Base-by-base conservation (phyloP, 345 rosid genomes). In the Trapa incisa region DNA sequence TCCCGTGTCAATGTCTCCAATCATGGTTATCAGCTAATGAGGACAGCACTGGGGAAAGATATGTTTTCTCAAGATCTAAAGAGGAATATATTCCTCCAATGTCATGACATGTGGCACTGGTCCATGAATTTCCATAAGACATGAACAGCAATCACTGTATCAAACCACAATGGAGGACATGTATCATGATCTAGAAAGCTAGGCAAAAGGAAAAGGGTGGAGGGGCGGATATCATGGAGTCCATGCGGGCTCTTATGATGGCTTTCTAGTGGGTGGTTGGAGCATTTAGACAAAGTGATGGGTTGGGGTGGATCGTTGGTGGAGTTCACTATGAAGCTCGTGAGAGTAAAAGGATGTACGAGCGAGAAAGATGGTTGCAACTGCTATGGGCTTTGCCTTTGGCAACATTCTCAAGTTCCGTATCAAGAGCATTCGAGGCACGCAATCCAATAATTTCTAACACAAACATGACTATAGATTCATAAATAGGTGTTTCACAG, bases 251-350 rank as follows among this genome's bases (percentile, higher is more conserved):
- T 22, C 53, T n/a, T 67, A 38, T 39, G 63, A 53, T 54, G 63
- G 70, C 11, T 67, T 37, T 37, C 60, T 15, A 17, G 10, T 37
- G 69, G 53, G 69, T 67, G 69, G 69, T 67, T 67, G 62, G 53
- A 53, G 69, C 69, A 52, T 67, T 22, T 37, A 50, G 22, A 15
- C 17, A 16, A 50, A 50, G 56, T 16, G 56, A 50, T 14, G n/a
- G 56, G 17, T 50, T 50, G 3, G 3, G 22, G 56, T 15, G 56
- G 56, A 29, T 50, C 56, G 6, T 15, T 16, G 22, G 56, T 16
- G 56, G 56, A 50, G 56, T 50, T 15, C 22, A 50, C 56, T 15
- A 15, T 17, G 6, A 45, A n/a, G 6, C 56, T 17, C 56, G 56
- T 50, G 56, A 50, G 48, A 50, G 56, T 15, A 7, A 50, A 50